Evolutionary conservation across 495 filamentous ascomycete genomes (phyloP).

Genomic region (Aspergillus sclerotioniger): DNA sequence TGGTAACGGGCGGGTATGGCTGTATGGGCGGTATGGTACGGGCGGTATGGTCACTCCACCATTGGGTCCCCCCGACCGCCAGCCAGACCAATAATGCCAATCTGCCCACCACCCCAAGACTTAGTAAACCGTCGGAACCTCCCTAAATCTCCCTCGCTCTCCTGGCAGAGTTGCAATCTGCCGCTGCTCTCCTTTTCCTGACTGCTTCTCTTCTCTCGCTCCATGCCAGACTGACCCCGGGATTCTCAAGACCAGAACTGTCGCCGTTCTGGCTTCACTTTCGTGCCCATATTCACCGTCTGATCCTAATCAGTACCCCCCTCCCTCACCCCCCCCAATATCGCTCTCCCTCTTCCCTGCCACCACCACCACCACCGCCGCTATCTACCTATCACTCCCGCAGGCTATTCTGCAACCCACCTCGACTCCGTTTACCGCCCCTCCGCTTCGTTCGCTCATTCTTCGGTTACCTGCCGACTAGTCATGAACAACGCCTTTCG

Average conservation of each 20-base stretch:
- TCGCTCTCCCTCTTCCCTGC: neutral
- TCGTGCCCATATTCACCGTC: neutral
- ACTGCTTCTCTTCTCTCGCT: neutral
- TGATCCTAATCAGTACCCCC: neutral
- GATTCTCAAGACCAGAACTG: neutral
- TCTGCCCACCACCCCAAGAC: constrained; percentile 2
- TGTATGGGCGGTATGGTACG: neutral
- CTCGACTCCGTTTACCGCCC: neutral
- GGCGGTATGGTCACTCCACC: constrained; percentile 2
- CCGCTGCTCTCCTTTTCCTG: neutral
- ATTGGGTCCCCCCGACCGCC: neutral
- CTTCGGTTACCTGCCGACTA: constrained; percentile 15
- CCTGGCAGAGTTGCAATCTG: no score
- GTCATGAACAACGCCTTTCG: constrained; percentile 24
- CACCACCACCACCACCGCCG: neutral
- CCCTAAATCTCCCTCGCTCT: neutral
- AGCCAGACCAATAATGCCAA: neutral
- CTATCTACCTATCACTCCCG: constrained; percentile 8
- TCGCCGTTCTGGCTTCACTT: neutral
- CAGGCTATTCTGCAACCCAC: constrained; percentile 16
- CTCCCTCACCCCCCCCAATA: no score
- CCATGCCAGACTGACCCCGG: neutral
- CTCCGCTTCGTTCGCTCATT: neutral
- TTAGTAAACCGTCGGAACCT: neutral
- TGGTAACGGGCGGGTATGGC: neutral